Evolutionary conservation across 179 eudicot genomes (phyloP).

Genomic region (Monotropa hypopitys): DNA sequence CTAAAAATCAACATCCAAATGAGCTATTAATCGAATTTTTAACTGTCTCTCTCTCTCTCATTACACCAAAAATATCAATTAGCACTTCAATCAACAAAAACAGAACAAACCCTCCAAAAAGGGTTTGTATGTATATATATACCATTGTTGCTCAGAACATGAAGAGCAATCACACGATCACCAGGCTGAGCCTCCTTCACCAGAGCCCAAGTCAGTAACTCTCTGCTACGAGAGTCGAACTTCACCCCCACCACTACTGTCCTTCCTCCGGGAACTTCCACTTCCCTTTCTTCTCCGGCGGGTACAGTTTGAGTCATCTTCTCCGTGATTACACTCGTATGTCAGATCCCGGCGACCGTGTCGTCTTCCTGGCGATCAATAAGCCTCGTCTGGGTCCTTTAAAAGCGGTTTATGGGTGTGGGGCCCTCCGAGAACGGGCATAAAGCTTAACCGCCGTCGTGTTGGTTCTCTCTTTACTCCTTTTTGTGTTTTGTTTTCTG

Average conservation of each 20-base stretch:
- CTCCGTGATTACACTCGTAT: neutral
- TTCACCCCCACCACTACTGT: conserved; percentile 80
- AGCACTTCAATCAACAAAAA: neutral
- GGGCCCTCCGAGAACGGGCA: neutral
- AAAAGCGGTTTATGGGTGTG: neutral
- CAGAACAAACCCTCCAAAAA: neutral
- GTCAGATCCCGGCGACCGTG: conserved; percentile 7
- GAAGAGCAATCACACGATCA: conserved; percentile 75
- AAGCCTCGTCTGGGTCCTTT: neutral
- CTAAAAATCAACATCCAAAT: neutral
- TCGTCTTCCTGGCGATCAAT: neutral
- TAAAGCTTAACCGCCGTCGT: conserved; percentile 6
- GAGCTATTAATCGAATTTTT: neutral
- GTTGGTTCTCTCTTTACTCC: neutral
- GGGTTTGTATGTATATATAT: neutral
- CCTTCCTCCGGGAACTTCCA: conserved; percentile 11
- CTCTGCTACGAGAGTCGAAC: conserved; percentile 54
- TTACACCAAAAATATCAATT: neutral
- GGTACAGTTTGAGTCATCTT: conserved; percentile 1
- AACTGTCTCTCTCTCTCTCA: neutral
- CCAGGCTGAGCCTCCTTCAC: conserved; percentile 66
- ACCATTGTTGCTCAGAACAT: conserved; percentile 51
- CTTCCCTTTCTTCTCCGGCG: neutral
- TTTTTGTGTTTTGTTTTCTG: too few species aligned
- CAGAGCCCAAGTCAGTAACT: conserved; percentile 77